Conservation (phyloP, 306 rosid species). For the Quercus variabilis region DNA sequence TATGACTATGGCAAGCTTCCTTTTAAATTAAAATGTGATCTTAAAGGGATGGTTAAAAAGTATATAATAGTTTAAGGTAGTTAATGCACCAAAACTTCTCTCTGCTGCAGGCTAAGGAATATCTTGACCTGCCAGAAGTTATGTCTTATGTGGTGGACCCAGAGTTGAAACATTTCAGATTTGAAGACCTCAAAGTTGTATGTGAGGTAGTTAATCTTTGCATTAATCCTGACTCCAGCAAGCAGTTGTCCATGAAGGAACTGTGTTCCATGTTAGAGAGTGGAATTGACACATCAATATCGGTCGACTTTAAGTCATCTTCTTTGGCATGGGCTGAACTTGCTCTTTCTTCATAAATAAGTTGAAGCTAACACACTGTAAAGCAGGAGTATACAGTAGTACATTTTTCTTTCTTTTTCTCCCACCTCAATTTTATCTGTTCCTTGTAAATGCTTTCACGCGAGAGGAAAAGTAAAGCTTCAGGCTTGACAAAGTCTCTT, state of each 20-base stretch:
- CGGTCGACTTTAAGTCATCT: conserved; percentile 71
- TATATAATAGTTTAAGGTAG: neutral
- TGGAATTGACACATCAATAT: conserved; percentile 77
- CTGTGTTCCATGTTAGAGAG: conserved; percentile 67
- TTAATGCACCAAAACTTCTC: neutral
- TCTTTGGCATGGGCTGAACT: conserved; percentile 99
- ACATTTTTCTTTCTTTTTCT: conserved; percentile 19
- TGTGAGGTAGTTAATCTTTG: conserved; percentile 80
- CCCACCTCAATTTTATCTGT: conserved; percentile 17
- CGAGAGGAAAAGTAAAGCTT: conserved; percentile 36
- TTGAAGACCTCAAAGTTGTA: conserved; percentile 74
- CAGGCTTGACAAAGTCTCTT: conserved; percentile 32
- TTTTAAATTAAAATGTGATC: neutral
- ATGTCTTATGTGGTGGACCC: conserved; percentile 85
- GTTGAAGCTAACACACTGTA: conserved; percentile 57
- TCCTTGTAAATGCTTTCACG: conserved; percentile 65
- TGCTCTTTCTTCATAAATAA: conserved; percentile 65
- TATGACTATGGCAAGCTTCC: neutral
- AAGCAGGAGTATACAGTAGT: conserved; percentile 46
- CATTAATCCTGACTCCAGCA: conserved; percentile 54
- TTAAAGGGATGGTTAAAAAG: neutral
- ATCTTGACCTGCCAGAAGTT: conserved; percentile 69
- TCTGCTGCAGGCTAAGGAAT: conserved; percentile 79
- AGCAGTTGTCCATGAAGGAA: conserved; percentile 63
- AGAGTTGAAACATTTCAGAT: conserved; percentile 61